phyloP scores from a whole-genome alignment of 2,329 filamentous ascomycete genomes.

The Emericellopsis atlantica region DNA sequence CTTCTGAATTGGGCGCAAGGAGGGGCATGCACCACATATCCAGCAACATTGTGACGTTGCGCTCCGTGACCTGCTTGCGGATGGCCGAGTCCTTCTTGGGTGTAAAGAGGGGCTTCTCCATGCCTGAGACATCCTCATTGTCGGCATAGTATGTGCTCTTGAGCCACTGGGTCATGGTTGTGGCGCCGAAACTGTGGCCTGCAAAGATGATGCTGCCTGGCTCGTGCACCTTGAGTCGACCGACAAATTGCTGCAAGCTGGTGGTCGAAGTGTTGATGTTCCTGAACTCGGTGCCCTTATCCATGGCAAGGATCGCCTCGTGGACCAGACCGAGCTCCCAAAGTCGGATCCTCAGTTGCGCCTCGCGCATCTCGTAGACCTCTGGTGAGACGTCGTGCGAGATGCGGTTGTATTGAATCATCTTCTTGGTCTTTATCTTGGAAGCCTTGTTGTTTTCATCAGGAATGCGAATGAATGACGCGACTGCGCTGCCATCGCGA shows the following conservation, averaged over 20 bases:
- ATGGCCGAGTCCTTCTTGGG: conserved; percentile 44
- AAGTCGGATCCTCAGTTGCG: conserved; percentile 60
- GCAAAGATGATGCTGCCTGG: conserved; percentile 64
- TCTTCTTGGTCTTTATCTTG: conserved; percentile 11
- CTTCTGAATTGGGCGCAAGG: conserved; percentile 44
- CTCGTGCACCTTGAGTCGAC: conserved; percentile 52
- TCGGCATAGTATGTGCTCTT: conserved; percentile 65
- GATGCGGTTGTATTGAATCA: conserved; percentile 36
- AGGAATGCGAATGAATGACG: conserved; percentile 58
- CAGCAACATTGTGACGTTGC: conserved; percentile 54
- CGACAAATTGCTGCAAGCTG: conserved; percentile 44
- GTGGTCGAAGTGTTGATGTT: conserved; percentile 40
- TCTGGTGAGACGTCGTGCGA: conserved; percentile 53
- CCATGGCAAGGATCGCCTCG: conserved; percentile 54
- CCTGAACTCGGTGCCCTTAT: conserved; percentile 34
- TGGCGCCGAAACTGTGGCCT: conserved; percentile 72
- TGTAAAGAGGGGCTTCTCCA: conserved; percentile 46
- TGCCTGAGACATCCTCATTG: conserved; percentile 27
- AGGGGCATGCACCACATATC: conserved; percentile 76
- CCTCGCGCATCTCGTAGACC: conserved; percentile 54
- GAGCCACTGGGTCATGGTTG: conserved; percentile 62
- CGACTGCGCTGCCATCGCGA: conserved; percentile 65
- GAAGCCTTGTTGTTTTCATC: conserved; percentile 23
- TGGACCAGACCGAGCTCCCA: conserved; percentile 69
- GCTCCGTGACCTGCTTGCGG: conserved; percentile 52